Evolutionary conservation across 257 asterid species (phyloP).

Genomic region (Ilex asprella): DNA sequence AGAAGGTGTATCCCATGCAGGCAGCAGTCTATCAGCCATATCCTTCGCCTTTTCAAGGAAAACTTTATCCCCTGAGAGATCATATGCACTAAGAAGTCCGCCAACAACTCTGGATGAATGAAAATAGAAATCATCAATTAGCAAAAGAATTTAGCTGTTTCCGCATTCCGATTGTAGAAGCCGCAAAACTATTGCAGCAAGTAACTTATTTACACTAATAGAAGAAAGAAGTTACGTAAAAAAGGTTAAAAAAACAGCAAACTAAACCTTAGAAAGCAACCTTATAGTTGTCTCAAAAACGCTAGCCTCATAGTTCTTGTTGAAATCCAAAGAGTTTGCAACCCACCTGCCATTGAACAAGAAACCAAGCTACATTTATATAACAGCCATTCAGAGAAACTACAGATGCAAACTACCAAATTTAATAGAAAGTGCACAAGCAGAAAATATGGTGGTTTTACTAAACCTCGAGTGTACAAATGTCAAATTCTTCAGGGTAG

Average conservation of each 20-base stretch:
- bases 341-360: slow-evolving; percentile 77
- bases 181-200: background rate
- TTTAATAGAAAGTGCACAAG: too few relatives aligned
- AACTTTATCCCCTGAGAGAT: slow-evolving; percentile 87
- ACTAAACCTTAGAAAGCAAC: slow-evolving; percentile 92
- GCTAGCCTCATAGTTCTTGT: slow-evolving; percentile 97
- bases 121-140: slow-evolving; percentile 25
- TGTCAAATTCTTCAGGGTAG: too few relatives aligned
- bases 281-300: slow-evolving; percentile 99
- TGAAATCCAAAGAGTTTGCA: slow-evolving; percentile 78
- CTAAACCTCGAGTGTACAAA: too few relatives aligned
- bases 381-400: too few relatives aligned
- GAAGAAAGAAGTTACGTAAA: slow-evolving; percentile 11
- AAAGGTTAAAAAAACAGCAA: slow-evolving; percentile 26
- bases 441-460: too few relatives aligned
- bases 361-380: background rate
- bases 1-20: slow-evolving; percentile 94
- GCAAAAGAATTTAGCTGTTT: slow-evolving; percentile 14
- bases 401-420: too few relatives aligned
- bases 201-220: slow-evolving; percentile 10
- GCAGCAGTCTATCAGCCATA: slow-evolving; percentile 90
- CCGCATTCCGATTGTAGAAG: background rate
- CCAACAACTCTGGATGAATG: slow-evolving; percentile 86
- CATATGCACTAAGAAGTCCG: slow-evolving; percentile 95
- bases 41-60: slow-evolving; percentile 96